Percentiles rank a stretch among this genome's conserved stretches.
Conservation (phyloP, 2,329 filamentous ascomycete species). For the Fusarium sp. region DNA sequence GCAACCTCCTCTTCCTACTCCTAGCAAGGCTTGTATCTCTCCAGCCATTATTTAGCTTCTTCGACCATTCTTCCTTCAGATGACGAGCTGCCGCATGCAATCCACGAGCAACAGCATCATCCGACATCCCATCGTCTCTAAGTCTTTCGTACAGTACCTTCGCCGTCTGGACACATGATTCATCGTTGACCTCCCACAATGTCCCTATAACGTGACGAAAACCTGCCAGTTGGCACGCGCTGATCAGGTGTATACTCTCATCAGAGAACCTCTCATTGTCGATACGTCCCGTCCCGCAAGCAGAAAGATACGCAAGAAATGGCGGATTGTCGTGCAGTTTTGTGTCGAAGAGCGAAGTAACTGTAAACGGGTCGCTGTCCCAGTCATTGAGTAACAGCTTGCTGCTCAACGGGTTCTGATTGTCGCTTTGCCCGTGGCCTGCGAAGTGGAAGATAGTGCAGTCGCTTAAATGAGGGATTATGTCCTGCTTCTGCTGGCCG, state of each 20-base stretch:
- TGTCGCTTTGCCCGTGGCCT: neutral
- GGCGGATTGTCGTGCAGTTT: neutral
- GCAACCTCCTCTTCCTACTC: rapidly evolving
- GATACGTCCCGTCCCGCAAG: neutral
- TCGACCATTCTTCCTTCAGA: neutral
- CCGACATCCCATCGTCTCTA: neutral
- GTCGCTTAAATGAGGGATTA: neutral
- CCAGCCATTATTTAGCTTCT: neutral
- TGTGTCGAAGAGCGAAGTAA: neutral
- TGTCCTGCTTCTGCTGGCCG: neutral
- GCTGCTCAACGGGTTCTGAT: neutral
- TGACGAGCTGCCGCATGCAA: neutral
- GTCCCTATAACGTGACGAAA: conserved; percentile 5
- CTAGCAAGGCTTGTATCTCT: neutral
- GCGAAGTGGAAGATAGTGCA: conserved; percentile 8
- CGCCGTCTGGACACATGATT: neutral
- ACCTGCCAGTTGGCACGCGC: neutral
- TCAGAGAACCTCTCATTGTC: neutral
- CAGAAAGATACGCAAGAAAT: neutral
- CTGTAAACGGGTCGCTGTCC: neutral
- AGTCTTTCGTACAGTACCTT: neutral
- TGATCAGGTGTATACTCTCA: conserved; percentile 8
- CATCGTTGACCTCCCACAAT: neutral
- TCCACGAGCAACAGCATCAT: neutral
- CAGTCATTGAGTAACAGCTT: neutral